Base-by-base conservation (phyloP, 2,329 filamentous ascomycete species). In the Capronia americana region DNA sequence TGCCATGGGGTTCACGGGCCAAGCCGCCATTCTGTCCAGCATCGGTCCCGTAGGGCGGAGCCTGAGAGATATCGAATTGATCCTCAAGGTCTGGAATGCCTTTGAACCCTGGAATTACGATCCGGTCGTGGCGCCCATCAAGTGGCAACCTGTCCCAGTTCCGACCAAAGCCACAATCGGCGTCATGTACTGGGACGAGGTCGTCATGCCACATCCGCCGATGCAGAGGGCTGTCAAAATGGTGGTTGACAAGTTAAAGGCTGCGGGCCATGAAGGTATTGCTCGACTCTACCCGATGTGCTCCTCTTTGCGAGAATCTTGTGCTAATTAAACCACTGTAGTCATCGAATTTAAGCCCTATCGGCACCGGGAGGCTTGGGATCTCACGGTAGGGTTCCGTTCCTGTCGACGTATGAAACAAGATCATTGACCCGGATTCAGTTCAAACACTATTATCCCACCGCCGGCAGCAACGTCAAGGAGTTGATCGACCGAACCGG, bases 181-280 rank as follows among this genome's bases (percentile, higher is more conserved):
- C 0, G 73, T 85, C 0, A 77, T 86, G 44, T 69, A 77, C 2
- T 83, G 86, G 44, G 86, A 88, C 57, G 82, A 81, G 0, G 81
- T 87, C 0, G 85, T 88, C 2, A 81, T 77, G 34, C 80, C 82
- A 0, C 85, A 88, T 57, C 85, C 86, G 0, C 84, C 86, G 0
- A 79, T 84, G 0, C 87, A 85, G 84, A 76, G 82, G 10, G 78
- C 72, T 69, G 77, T 72, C 1, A 76, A 81, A 8, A 78, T 72
- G 70, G 77, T 70, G n/a, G 63, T 67, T 65, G 77, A 62, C 79
- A 89, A 57, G 74, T 89, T 62, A 77, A 89, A 2, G 82, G 87
- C 2, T 85, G 86, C 83, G 74, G 85, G 70, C 77, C 84, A 20
- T 79, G 82, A 69, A 57, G 12, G 55, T 41, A 41, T 12, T 12